Conservation (phyloP, 345 rosid genomes). For the Populus euphratica region DNA sequence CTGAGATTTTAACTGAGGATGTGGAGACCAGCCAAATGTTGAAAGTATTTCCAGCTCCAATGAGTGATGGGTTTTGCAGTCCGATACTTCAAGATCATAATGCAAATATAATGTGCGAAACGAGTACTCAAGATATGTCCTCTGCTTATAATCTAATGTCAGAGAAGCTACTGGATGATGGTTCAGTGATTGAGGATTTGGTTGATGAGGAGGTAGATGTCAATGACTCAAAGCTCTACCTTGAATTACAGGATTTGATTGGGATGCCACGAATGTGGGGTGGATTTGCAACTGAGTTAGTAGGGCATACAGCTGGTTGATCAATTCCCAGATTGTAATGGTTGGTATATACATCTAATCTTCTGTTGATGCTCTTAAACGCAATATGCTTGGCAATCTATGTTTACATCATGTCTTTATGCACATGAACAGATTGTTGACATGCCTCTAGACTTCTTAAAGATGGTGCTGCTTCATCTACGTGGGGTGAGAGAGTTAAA, state of each 20-base stretch:
- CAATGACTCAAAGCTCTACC: slow-evolving; percentile 30
- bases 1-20: slow-evolving; percentile 19
- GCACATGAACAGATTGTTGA: neutral
- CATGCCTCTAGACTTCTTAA: neutral
- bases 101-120: slow-evolving; percentile 8
- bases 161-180: slow-evolving; percentile 23
- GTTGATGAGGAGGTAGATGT: slow-evolving; percentile 15
- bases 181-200: neutral
- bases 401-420: too few relatives aligned
- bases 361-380: too few relatives aligned
- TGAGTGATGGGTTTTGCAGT: slow-evolving; percentile 20
- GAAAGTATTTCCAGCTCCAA: slow-evolving; percentile 14
- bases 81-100: slow-evolving; percentile 17
- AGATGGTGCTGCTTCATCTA: too few relatives aligned
- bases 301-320: slow-evolving; percentile 27
- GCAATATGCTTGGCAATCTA: too few relatives aligned
- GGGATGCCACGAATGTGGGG: slow-evolving; percentile 34
- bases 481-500: neutral
- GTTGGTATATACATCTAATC: slow-evolving; percentile 5
- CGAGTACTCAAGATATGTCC: slow-evolving; percentile 4
- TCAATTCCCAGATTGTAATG: slow-evolving; percentile 5
- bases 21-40: slow-evolving; percentile 8
- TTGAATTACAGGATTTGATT: slow-evolving; percentile 39
- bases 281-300: slow-evolving; percentile 26
- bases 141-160: slow-evolving; percentile 31